Evolutionary conservation across 1,284 basidiomycete species (phyloP).

Genomic region (Athelia sp.): DNA sequence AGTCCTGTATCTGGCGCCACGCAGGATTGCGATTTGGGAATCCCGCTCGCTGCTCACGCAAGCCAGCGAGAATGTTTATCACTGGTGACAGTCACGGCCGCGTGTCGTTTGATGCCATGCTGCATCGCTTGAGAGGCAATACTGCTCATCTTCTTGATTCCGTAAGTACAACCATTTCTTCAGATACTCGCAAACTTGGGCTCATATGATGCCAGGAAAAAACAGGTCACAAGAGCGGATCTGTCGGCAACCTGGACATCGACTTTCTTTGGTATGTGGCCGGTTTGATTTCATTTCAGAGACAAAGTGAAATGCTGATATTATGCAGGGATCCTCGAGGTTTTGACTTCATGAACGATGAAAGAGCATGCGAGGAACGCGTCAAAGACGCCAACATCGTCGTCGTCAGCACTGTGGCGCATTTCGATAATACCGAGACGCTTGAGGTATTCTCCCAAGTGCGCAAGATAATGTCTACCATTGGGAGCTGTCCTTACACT

Average conservation of each 20-base stretch:
- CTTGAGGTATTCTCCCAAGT: not conserved
- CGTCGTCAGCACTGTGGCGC: not conserved
- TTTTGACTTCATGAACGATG: not conserved
- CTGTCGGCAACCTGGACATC: not conserved
- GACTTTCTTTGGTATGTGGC: slow-evolving; percentile 1
- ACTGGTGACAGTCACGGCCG: not conserved
- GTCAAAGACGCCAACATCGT: not conserved
- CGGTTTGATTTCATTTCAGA: not conserved
- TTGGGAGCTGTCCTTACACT: not conserved
- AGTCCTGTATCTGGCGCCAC: slow-evolving; percentile 3
- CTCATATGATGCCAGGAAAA: slow-evolving; percentile 1
- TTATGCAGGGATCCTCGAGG: not conserved
- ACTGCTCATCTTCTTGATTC: not conserved
- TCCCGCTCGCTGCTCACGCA: not conserved
- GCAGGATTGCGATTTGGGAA: slow-evolving; percentile 4
- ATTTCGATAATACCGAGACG: not conserved
- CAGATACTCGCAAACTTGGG: not conserved
- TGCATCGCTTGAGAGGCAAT: not conserved
- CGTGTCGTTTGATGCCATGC: not conserved
- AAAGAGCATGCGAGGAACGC: not conserved
- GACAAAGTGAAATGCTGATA: not conserved
- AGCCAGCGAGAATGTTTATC: not conserved
- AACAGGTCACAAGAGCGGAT: slow-evolving; percentile 1
- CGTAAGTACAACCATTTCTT: not conserved
- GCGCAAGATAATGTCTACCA: not conserved